Evolutionary conservation across 2,329 filamentous ascomycete genomes (phyloP).

Genomic region (Neoascochyta sp.): DNA sequence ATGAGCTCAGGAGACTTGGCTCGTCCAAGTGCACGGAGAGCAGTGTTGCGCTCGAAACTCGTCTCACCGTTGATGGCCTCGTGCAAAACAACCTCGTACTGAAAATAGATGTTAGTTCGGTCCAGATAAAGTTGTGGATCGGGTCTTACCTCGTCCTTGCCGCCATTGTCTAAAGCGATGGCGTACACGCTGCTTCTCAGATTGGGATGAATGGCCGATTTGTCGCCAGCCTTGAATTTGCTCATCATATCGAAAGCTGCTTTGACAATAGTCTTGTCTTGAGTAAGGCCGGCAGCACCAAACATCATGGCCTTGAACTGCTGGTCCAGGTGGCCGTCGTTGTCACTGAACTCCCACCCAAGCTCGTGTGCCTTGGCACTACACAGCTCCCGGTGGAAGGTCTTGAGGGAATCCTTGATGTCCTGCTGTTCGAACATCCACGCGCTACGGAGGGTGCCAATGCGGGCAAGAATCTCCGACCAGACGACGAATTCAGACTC

Average conservation of each 20-base stretch:
- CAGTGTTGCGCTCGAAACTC: conserved; percentile 87
- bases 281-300: conserved; percentile 72
- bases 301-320: conserved; percentile 95
- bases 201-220: conserved; percentile 83
- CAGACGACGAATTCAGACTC: conserved; percentile 91
- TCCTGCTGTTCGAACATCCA: conserved; percentile 84
- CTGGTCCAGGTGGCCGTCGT: conserved; percentile 83
- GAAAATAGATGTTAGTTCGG: conserved; percentile 17
- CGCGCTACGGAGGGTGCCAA: conserved; percentile 73
- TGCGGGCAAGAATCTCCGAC: conserved; percentile 81
- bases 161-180: conserved; percentile 79
- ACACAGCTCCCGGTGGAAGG: conserved; percentile 76
- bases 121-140: background rate
- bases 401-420: conserved; percentile 70
- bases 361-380: conserved; percentile 77
- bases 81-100: conserved; percentile 74
- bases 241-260: conserved; percentile 87
- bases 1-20: conserved; percentile 76
- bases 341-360: conserved; percentile 82
- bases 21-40: conserved; percentile 76
- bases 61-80: conserved; percentile 72
- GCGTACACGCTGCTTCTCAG: conserved; percentile 82
- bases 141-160: conserved; percentile 66
- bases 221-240: conserved; percentile 77
- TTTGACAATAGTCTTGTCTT: conserved; percentile 72